Base-by-base conservation (phyloP, 805 yeast species). In the Komagataella ulmi region DNA sequence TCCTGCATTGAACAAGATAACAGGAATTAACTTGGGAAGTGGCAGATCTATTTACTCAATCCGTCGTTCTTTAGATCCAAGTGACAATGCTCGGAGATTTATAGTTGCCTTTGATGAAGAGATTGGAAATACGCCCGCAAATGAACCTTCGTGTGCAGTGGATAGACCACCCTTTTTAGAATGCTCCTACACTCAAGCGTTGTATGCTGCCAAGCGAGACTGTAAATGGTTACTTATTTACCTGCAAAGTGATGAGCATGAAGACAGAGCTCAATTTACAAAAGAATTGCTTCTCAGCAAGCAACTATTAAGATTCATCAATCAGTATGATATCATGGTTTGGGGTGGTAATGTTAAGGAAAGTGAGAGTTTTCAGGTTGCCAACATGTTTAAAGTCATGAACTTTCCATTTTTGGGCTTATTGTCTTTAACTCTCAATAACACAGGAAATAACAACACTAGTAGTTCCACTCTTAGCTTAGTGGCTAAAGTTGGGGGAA, bases 291-390 rank as follows among this genome's bases (percentile, higher is more conserved):
- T 88, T 48, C 67, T 80, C 46, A 71, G 77, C 53, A 74, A 71
- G 2, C 65, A 63, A 23, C 79, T 86, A 51, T 66, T 77, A 12
- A 64, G 70, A 44, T 70, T 73, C 58, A 60, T 80, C 51, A 67
- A 66, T 18, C 74, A 76, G 18, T 75, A 73, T 48, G 75, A 85
- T 47, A 62, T 83, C 2, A 56, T 87, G 3, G 66, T 87, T 1
- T 91, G 98, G 98, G 95, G 90, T 46, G 96, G 97, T 7, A 83
- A 87, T 61, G 77, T 85, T 21, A 75, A 77, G n/a, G 80, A 81
- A 52, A 79, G 89, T 18, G 98, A 91, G 64, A 87, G 91, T 1
- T 81, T 79, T 60, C 95, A 88, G 58, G 81, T 88, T 14, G 85
- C 95, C 0, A 82, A 85, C 60, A 80, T 83, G 44, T 74, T 90